These are phyloP conservation scores for Paramyrothecium sp. DNA, from an alignment of 2,329 filamentous ascomycete genomes.

Conservation along the genomic window DNA sequence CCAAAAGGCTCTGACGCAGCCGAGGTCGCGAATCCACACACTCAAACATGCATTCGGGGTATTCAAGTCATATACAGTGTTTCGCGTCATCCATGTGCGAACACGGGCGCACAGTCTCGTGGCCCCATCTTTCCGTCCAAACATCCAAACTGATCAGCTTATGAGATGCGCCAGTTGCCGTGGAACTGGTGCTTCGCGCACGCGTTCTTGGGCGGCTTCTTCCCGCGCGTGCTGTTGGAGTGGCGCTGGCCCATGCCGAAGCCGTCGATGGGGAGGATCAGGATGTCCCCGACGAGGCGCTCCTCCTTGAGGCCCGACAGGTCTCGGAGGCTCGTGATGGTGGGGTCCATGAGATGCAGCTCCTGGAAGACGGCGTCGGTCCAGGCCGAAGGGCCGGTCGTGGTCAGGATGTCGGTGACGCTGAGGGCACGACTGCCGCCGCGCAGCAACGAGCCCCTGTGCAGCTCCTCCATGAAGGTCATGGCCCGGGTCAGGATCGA, in stretches of 20 bases:
- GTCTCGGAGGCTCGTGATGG: constrained; percentile 5
- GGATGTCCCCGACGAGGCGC: constrained; percentile 13
- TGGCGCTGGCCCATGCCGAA: constrained; percentile 26
- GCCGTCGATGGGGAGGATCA: constrained; percentile 22
- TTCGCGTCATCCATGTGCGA: neutral
- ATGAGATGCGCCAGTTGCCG: constrained; percentile 9
- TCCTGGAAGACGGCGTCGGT: constrained; percentile 11
- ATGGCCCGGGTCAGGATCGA: constrained; percentile 20
- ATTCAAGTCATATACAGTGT: neutral
- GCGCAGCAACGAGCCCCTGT: neutral
- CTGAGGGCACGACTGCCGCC: neutral
- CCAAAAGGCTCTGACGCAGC: too few species aligned
- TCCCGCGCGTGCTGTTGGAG: constrained; percentile 23
- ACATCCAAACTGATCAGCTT: neutral
- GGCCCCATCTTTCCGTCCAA: too few species aligned
- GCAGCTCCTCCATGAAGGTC: constrained; percentile 14
- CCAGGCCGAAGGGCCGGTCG: constrained; percentile 12
- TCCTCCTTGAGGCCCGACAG: constrained; percentile 6
- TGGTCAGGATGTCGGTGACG: constrained; percentile 9
- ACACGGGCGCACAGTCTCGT: too few species aligned
- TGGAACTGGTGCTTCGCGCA: constrained; percentile 22
- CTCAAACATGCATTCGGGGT: neutral
- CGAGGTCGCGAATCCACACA: too few species aligned
- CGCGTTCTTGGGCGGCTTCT: constrained; percentile 18
- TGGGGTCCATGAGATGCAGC: constrained; percentile 8